These are phyloP conservation scores for Auricularia cornea DNA, from an alignment of 768 basidiomycete genomes.

Conservation along the genomic window DNA sequence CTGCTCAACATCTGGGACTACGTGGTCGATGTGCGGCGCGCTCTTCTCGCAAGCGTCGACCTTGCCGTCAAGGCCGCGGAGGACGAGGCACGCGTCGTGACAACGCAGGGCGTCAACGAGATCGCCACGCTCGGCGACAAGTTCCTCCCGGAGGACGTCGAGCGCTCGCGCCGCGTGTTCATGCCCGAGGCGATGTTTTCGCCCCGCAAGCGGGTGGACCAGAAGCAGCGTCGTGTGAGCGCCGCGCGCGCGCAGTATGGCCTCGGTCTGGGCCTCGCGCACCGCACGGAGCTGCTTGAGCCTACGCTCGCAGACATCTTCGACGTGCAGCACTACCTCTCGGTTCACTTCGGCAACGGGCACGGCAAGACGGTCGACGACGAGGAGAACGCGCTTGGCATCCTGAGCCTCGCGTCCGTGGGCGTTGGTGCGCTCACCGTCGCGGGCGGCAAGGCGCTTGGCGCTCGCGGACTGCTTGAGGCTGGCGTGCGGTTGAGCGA, in stretches of 20 bases:
- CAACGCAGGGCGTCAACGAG: constrained; percentile 54
- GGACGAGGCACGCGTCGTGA: constrained; percentile 67
- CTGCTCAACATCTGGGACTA: constrained; percentile 80
- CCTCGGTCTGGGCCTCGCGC: constrained; percentile 74
- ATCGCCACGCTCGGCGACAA: constrained; percentile 64
- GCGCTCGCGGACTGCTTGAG: constrained; percentile 69
- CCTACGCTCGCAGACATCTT: constrained; percentile 78
- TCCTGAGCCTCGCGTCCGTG: constrained; percentile 64
- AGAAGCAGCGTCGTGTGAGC: constrained; percentile 29
- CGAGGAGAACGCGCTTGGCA: constrained; percentile 44
- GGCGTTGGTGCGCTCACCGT: constrained; percentile 84
- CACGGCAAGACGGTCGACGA: constrained; percentile 25
- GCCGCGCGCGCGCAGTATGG: constrained; percentile 50
- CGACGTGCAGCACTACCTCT: constrained; percentile 76
- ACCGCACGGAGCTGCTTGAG: constrained; percentile 69
- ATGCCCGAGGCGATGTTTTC: constrained; percentile 98
- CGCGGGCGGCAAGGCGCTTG: constrained; percentile 76
- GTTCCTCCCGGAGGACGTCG: constrained; percentile 74
- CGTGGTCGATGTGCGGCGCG: constrained; percentile 65
- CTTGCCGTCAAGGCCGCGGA: constrained; percentile 71
- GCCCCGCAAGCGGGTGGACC: constrained; percentile 25
- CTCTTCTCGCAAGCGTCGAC: constrained; percentile 76
- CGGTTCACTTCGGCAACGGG: constrained; percentile 55
- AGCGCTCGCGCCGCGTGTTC: constrained; percentile 76
- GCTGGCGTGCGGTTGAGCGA: constrained; percentile 68